These are phyloP conservation scores for Coemansia sp. DNA, from an alignment of 192 early-diverging fungal species.

Conservation along the genomic window DNA sequence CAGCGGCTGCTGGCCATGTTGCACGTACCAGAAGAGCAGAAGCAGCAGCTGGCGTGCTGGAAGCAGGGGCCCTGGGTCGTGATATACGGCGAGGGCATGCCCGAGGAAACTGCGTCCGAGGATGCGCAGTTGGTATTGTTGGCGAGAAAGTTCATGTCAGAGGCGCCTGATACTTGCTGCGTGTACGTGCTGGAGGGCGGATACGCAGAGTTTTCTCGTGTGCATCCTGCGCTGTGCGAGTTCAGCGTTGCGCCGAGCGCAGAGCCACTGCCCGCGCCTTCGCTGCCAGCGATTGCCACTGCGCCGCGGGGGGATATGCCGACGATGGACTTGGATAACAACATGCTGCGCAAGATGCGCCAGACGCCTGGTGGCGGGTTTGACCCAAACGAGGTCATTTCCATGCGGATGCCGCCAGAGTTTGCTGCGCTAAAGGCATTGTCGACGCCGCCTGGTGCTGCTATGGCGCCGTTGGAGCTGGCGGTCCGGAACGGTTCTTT, in stretches of 20 bases:
- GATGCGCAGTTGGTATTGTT: slow-evolving; percentile 59
- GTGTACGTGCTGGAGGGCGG: slow-evolving; percentile 46
- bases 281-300: slow-evolving; percentile 1
- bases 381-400: slow-evolving; percentile 32
- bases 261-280: neutral
- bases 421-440: slow-evolving; percentile 10
- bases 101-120: slow-evolving; percentile 53
- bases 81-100: slow-evolving; percentile 66
- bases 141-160: slow-evolving; percentile 63
- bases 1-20: slow-evolving; percentile 66
- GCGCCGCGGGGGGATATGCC: neutral
- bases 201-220: slow-evolving; percentile 33
- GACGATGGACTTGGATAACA: slow-evolving; percentile 35
- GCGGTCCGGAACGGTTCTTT: neutral
- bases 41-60: slow-evolving; percentile 59
- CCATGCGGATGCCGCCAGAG: slow-evolving; percentile 46
- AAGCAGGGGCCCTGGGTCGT: slow-evolving; percentile 62
- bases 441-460: neutral
- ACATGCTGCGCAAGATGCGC: slow-evolving; percentile 52
- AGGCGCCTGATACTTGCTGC: slow-evolving; percentile 38
- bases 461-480: neutral
- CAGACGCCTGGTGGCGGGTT: slow-evolving; percentile 49
- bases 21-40: slow-evolving; percentile 56
- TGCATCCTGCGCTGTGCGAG: slow-evolving; percentile 24
- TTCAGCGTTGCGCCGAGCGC: neutral